Percentiles rank a stretch among this genome's conserved stretches.
These are phyloP conservation scores for Isoetes engelmannii DNA, from an alignment of 83 land plant species.

Conservation along the genomic window DNA sequence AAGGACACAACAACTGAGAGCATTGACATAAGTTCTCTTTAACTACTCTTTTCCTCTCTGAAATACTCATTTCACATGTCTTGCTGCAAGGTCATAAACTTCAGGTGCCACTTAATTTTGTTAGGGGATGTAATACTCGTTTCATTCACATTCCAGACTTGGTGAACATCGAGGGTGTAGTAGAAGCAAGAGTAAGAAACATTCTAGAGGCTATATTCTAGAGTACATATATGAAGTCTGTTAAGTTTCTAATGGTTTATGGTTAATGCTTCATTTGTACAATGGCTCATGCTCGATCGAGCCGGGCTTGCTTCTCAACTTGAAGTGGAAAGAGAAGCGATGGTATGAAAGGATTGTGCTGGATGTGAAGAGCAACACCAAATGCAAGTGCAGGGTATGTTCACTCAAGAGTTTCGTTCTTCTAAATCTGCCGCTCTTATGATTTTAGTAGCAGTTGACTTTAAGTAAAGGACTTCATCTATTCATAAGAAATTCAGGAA, in stretches of 20 bases:
- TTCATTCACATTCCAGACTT: slow-evolving; percentile 38
- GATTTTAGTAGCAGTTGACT: no score
- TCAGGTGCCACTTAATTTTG: slow-evolving; percentile 28
- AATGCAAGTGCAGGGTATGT: no score
- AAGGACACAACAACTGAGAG: slow-evolving; percentile 33
- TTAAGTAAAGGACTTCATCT: no score
- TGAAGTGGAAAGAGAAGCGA: no score
- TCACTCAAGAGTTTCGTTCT: no score
- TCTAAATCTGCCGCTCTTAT: no score
- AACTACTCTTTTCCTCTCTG: neutral
- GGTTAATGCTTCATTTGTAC: neutral
- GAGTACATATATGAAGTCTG: neutral
- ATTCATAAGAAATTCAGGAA: neutral
- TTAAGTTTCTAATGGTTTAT: neutral
- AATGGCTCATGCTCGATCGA: slow-evolving; percentile 27
- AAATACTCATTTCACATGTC: neutral
- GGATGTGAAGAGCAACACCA: no score
- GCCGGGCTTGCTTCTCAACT: slow-evolving; percentile 16
- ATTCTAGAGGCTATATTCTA: neutral
- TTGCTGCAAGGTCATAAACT: slow-evolving; percentile 22
- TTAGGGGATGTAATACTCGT: slow-evolving; percentile 38
- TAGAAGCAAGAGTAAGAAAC: slow-evolving; percentile 36
- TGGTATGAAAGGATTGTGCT: no score
- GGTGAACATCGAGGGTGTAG: slow-evolving; percentile 27
- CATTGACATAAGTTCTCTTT: slow-evolving; percentile 26